These are phyloP conservation scores for Gamarada debralockiae DNA, from an alignment of 495 filamentous ascomycete genomes.

Conservation along the genomic window DNA sequence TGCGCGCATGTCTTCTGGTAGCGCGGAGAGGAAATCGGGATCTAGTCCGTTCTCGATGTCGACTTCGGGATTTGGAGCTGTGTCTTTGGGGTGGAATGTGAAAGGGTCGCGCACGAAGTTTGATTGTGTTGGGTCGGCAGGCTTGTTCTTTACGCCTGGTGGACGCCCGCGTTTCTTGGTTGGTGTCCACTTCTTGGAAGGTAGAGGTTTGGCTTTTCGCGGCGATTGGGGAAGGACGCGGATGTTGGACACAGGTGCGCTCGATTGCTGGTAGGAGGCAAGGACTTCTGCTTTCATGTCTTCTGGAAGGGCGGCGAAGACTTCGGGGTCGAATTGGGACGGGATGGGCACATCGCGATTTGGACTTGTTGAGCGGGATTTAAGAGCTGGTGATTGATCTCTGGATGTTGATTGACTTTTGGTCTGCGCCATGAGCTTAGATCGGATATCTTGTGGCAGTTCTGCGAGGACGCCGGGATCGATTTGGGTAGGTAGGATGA, in stretches of 20 bases:
- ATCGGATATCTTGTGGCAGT: conserved; percentile 74
- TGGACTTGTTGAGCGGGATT: conserved; percentile 17
- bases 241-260: conserved; percentile 28
- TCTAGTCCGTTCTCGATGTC: conserved; percentile 48
- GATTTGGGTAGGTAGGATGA: conserved; percentile 75
- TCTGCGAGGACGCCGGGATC: conserved; percentile 74
- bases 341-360: conserved; percentile 6
- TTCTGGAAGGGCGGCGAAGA: conserved; percentile 72
- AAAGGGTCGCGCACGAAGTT: conserved; percentile 46
- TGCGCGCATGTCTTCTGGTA: conserved; percentile 73
- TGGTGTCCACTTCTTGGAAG: conserved; percentile 48
- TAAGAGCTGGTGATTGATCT: conserved; percentile 11
- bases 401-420: conserved; percentile 21
- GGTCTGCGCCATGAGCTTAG: conserved; percentile 53
- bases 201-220: conserved; percentile 43
- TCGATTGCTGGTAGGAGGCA: conserved; percentile 51
- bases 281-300: conserved; percentile 80
- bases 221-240: conserved; percentile 58
- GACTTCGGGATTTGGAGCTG: conserved; percentile 7
- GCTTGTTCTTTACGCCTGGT: conserved; percentile 35
- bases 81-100: neutral
- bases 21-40: conserved; percentile 69
- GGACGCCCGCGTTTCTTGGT: conserved; percentile 53
- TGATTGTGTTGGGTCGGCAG: conserved; percentile 51
- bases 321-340: conserved; percentile 63